A percentile compares a stretch with the other conserved stretches of the same genome.
phyloP scores from a whole-genome alignment of 2,329 filamentous ascomycete genomes.

The Zopfia rhizophila region DNA sequence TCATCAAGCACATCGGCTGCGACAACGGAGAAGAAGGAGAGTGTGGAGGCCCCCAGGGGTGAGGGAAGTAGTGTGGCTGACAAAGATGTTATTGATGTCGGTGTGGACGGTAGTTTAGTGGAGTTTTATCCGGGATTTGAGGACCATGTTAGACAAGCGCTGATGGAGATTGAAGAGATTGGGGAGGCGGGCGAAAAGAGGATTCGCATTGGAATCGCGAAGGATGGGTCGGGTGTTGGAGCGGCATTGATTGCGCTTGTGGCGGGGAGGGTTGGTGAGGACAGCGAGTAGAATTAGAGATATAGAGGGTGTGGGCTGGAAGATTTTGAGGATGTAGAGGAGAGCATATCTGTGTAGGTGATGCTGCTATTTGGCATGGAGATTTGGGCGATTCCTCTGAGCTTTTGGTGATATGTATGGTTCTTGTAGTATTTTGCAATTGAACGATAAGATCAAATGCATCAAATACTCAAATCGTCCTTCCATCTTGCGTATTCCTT shows the following conservation, averaged over 20 bases:
- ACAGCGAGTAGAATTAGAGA: neutral
- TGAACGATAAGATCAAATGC: too few species aligned
- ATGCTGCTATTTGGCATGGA: too few species aligned
- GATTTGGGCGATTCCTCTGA: too few species aligned
- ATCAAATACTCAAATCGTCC: too few species aligned
- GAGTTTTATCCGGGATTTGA: conserved; percentile 97
- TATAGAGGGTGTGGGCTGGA: neutral
- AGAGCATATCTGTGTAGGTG: too few species aligned
- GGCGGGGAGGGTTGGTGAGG: conserved; percentile 66
- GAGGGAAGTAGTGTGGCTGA: conserved; percentile 53
- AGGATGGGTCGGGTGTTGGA: conserved; percentile 95
- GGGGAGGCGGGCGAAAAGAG: conserved; percentile 82
- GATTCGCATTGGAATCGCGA: conserved; percentile 94
- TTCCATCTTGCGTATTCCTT: too few species aligned
- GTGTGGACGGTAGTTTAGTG: conserved; percentile 92
- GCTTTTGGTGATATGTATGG: too few species aligned
- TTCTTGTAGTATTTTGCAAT: too few species aligned
- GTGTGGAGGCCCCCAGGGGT: conserved; percentile 44
- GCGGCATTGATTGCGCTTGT: conserved; percentile 94
- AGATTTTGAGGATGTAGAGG: too few species aligned
- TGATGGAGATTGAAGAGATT: conserved; percentile 80
- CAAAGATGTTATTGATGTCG: conserved; percentile 83
- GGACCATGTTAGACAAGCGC: conserved; percentile 84
- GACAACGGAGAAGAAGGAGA: conserved; percentile 51
- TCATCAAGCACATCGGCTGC: conserved; percentile 45